Evolutionary conservation across 495 filamentous ascomycete species (phyloP).

Genomic region (Copromyces sp.): DNA sequence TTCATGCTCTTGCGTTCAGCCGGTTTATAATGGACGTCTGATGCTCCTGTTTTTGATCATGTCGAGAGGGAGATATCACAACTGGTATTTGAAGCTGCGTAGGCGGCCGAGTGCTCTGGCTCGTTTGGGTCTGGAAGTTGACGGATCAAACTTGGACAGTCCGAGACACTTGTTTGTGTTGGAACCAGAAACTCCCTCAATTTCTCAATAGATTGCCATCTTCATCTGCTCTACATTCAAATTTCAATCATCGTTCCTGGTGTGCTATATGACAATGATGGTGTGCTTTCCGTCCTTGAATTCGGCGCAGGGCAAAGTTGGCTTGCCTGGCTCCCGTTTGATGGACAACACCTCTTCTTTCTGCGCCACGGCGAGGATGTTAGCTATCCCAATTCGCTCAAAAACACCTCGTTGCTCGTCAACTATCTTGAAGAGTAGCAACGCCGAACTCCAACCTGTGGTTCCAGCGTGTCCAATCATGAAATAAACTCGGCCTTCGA

Average conservation of each 20-base stretch:
- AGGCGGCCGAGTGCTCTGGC: neutral
- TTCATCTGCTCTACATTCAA: neutral
- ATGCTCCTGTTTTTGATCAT: no score
- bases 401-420: neutral
- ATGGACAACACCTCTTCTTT: neutral
- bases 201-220: neutral
- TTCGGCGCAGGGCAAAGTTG: neutral
- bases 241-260: neutral
- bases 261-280: neutral
- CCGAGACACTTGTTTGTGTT: neutral
- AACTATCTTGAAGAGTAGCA: neutral
- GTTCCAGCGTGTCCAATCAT: neutral
- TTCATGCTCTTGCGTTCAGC: no score
- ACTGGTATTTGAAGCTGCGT: neutral
- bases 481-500: neutral
- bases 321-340: neutral
- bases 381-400: neutral
- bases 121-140: neutral
- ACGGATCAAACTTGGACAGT: neutral
- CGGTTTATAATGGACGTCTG: no score
- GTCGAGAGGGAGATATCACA: neutral
- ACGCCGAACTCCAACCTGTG: rapidly evolving
- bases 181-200: neutral
- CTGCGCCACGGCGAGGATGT: rapidly evolving
- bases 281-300: neutral